A percentile compares a stretch with the other conserved stretches of the same genome.
These are phyloP conservation scores for Dalbergia cultrata DNA, from an alignment of 306 rosid species.

Conservation along the genomic window DNA sequence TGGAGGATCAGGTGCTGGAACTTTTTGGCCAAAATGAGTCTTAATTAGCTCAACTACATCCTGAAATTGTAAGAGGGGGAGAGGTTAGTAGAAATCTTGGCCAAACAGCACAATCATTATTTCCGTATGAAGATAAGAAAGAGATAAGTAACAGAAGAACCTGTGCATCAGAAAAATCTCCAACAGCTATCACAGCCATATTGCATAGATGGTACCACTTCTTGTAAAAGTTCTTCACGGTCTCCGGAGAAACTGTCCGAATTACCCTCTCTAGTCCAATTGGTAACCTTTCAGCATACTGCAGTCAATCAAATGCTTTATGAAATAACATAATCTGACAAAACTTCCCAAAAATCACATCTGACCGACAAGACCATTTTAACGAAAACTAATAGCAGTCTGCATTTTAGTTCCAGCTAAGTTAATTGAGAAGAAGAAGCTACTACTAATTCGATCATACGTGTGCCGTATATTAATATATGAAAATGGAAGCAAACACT, in stretches of 20 bases:
- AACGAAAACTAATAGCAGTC: background rate
- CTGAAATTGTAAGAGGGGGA: slow-evolving; percentile 55
- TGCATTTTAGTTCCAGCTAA: slow-evolving; percentile 16
- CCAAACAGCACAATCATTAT: slow-evolving; percentile 34
- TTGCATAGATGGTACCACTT: slow-evolving; percentile 94
- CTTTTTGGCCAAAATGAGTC: slow-evolving; percentile 80
- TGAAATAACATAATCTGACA: slow-evolving; percentile 37
- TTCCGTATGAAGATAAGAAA: slow-evolving; percentile 40
- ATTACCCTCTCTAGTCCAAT: slow-evolving; percentile 93
- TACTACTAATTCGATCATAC: background rate
- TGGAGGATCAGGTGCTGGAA: slow-evolving; percentile 74
- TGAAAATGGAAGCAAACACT: slow-evolving; percentile 14
- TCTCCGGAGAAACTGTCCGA: slow-evolving; percentile 78
- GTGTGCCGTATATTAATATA: background rate
- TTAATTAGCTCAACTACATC: slow-evolving; percentile 86
- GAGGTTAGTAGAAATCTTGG: slow-evolving; percentile 42
- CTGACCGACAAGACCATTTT: slow-evolving; percentile 32
- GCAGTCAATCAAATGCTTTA: slow-evolving; percentile 52
- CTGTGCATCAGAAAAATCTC: slow-evolving; percentile 92
- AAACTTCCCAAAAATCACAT: slow-evolving; percentile 12
- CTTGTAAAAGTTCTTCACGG: slow-evolving; percentile 82
- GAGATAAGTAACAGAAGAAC: slow-evolving; percentile 55
- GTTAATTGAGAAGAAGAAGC: slow-evolving; percentile 7
- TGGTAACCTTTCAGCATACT: slow-evolving; percentile 95
- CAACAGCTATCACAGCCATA: slow-evolving; percentile 98